Percentiles rank a stretch among this genome's conserved stretches.
phyloP scores from a whole-genome alignment of 2,329 filamentous ascomycete genomes.

The Thelonectria blattea region DNA sequence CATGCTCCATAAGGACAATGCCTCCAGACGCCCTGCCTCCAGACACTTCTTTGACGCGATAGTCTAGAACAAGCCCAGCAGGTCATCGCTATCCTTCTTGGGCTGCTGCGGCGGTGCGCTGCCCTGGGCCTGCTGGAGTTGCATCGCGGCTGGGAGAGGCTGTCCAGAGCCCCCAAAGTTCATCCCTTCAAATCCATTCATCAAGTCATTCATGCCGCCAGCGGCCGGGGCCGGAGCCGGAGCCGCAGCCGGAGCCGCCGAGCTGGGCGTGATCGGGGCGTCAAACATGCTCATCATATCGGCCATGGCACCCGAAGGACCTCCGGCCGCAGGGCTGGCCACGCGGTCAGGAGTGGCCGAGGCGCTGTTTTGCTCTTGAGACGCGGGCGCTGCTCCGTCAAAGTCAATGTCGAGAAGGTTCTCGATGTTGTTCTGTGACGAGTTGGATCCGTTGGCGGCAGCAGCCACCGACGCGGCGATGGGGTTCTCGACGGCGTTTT shows the following conservation, averaged over 20 bases:
- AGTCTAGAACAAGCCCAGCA: constrained; percentile 53
- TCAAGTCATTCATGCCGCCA: constrained; percentile 81
- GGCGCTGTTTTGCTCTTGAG: constrained; percentile 64
- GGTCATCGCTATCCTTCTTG: constrained; percentile 67
- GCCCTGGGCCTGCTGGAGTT: constrained; percentile 52
- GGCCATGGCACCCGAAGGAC: constrained; percentile 57
- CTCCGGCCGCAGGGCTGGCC: constrained; percentile 62
- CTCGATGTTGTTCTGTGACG: constrained; percentile 80
- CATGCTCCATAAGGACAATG: constrained; percentile 12
- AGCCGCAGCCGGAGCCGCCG: constrained; percentile 37
- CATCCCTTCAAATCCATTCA: constrained; percentile 86
- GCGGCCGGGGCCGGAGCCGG: constrained; percentile 45
- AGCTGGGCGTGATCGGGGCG: constrained; percentile 61
- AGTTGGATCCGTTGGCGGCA: constrained; percentile 65
- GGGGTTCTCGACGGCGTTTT: constrained; percentile 92
- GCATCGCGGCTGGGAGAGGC: constrained; percentile 68
- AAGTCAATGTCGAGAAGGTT: constrained; percentile 97
- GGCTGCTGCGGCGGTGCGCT: constrained; percentile 45
- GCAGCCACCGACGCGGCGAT: constrained; percentile 84
- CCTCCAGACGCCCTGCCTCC: constrained; percentile 19
- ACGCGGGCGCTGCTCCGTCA: constrained; percentile 91
- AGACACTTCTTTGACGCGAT: constrained; percentile 3
- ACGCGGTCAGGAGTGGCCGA: constrained; percentile 72
- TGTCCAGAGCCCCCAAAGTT: constrained; percentile 69
- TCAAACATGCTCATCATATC: constrained; percentile 76